Conservation (phyloP, 2,329 filamentous ascomycete genomes). For the Exophiala phaeomuriformis region DNA sequence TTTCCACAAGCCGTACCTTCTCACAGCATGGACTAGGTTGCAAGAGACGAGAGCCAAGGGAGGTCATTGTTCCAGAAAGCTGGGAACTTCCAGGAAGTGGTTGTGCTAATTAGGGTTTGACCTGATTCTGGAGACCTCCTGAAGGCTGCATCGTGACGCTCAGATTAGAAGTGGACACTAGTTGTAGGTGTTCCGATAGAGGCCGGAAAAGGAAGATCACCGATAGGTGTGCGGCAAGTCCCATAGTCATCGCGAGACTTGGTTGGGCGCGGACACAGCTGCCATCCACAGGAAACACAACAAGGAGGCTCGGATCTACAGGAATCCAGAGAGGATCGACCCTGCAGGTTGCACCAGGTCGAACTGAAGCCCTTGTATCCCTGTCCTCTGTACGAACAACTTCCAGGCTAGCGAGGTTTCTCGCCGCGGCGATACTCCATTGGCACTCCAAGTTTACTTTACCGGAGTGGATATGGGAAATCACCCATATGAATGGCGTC, state of each 20-base stretch:
- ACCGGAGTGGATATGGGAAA: neutral
- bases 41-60: too few relatives aligned
- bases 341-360: slow-evolving; percentile 1
- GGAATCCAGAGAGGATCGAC: neutral
- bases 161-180: neutral
- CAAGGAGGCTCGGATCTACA: neutral
- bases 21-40: too few relatives aligned
- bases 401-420: neutral
- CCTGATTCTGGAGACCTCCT: neutral
- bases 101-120: neutral
- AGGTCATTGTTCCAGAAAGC: neutral
- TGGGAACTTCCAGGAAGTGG: neutral
- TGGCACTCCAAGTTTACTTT: too few relatives aligned
- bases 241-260: neutral
- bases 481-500: neutral
- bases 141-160: neutral
- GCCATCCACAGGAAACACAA: neutral
- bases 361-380: neutral
- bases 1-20: too few relatives aligned
- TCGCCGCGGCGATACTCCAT: neutral
- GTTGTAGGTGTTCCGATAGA: neutral
- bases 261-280: too few relatives aligned
- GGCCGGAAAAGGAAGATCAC: neutral
- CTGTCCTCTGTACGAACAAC: neutral
- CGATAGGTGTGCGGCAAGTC: neutral